Evolutionary conservation across 257 asterid genomes (phyloP).

Genomic region (Lavandula angustifolia): DNA sequence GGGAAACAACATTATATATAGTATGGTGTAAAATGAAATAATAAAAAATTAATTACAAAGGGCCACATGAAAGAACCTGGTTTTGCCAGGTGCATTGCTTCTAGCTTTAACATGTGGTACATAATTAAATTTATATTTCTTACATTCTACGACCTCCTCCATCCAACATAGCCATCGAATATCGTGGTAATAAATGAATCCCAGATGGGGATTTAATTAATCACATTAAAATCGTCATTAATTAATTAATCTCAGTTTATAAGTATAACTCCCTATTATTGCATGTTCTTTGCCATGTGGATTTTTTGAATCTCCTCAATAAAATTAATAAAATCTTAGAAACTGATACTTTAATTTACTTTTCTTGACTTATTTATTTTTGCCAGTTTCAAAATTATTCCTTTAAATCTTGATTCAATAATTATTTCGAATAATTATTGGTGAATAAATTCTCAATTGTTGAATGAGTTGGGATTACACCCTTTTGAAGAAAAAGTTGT

Average conservation of each 20-base stretch:
- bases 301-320: conserved; percentile 33
- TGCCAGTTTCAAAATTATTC: not conserved
- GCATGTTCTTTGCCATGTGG: conserved; percentile 55
- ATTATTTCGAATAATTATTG: too few relatives aligned
- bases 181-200: conserved; percentile 25
- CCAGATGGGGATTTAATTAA: conserved; percentile 13
- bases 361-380: not conserved
- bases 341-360: not conserved
- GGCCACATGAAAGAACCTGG: conserved; percentile 49
- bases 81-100: conserved; percentile 58
- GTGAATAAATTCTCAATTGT: too few relatives aligned
- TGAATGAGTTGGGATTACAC: too few relatives aligned
- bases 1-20: conserved; percentile 18
- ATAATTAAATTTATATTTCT: conserved; percentile 22
- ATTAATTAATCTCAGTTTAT: not conserved
- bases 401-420: too few relatives aligned
- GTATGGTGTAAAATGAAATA: not conserved
- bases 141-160: conserved; percentile 38
- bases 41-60: not conserved
- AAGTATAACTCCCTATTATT: conserved; percentile 25
- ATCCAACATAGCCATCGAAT: conserved; percentile 39
- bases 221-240: not conserved
- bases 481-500: too few relatives aligned
- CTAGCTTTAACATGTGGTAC: conserved; percentile 26
- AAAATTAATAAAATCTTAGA: conserved; percentile 17